Percentiles rank a stretch among this genome's conserved stretches.
Conservation (phyloP, 2,329 filamentous ascomycete genomes). For the Microthyrium microscopicum region DNA sequence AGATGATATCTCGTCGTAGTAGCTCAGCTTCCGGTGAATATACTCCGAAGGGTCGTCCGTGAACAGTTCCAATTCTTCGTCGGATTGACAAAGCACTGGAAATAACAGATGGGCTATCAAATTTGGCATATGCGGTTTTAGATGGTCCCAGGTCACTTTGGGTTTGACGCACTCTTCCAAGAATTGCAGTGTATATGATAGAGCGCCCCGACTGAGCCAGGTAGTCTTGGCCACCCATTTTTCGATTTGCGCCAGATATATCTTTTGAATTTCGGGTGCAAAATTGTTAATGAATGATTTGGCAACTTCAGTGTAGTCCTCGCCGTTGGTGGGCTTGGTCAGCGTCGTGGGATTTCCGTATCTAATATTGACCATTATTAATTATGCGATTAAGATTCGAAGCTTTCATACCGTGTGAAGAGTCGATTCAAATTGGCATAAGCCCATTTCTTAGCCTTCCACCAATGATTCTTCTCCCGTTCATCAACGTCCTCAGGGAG, state of each 20-base stretch:
- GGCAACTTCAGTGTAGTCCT: conserved; percentile 66
- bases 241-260: conserved; percentile 87
- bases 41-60: conserved; percentile 92
- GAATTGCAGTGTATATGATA: conserved; percentile 88
- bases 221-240: conserved; percentile 91
- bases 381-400: background rate
- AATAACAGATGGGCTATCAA: conserved; percentile 91
- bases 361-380: conserved; percentile 27
- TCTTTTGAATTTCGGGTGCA: conserved; percentile 88
- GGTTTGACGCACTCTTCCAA: conserved; percentile 95
- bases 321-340: conserved; percentile 53
- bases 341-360: conserved; percentile 77
- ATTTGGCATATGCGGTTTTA: conserved; percentile 86
- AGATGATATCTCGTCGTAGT: conserved; percentile 90
- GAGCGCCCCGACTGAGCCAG: conserved; percentile 86
- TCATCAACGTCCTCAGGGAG: conserved; percentile 69
- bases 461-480: conserved; percentile 91
- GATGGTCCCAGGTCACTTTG: conserved; percentile 88
- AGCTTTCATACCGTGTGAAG: conserved; percentile 57
- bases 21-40: conserved; percentile 91
- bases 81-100: conserved; percentile 79
- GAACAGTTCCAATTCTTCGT: conserved; percentile 88
- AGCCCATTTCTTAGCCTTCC: conserved; percentile 99
- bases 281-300: conserved; percentile 85
- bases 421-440: conserved; percentile 95